Percentiles rank a stretch among this genome's conserved stretches.
Conservation (phyloP, 805 yeast genomes). For the Barnettozyma sp. region DNA sequence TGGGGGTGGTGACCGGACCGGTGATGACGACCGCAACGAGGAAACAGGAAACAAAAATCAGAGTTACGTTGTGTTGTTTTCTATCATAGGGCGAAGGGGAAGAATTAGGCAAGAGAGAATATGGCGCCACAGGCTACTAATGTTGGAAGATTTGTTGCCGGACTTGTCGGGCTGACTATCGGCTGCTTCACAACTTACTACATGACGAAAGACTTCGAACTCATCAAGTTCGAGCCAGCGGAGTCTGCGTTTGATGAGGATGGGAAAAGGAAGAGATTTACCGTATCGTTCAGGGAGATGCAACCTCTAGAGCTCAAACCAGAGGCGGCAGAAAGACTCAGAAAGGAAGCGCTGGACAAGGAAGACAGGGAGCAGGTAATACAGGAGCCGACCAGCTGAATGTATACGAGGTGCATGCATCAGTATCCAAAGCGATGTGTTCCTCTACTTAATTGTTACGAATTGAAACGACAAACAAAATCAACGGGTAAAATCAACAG, state of each 20-base stretch:
- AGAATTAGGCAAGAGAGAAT: too few relatives aligned
- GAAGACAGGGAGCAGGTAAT: conserved; percentile 12
- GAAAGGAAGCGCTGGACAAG: conserved; percentile 1
- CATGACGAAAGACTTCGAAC: conserved; percentile 22
- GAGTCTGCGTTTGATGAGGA: conserved; percentile 32
- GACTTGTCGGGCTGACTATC: conserved; percentile 12
- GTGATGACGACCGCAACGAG: too few relatives aligned
- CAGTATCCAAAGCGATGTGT: neutral
- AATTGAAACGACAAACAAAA: too few relatives aligned
- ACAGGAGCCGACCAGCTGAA: conserved; percentile 16
- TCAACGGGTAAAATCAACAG: too few relatives aligned
- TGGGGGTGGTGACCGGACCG: too few relatives aligned
- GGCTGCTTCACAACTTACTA: conserved; percentile 16
- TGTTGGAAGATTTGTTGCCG: conserved; percentile 15
- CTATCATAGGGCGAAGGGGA: too few relatives aligned
- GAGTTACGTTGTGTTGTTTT: too few relatives aligned
- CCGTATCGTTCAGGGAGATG: conserved; percentile 30
- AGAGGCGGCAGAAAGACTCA: conserved; percentile 19
- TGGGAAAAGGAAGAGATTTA: conserved; percentile 31
- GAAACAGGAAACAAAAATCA: too few relatives aligned
- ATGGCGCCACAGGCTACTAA: conserved; percentile 11
- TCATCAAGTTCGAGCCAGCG: conserved; percentile 36
- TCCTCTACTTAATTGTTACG: too few relatives aligned
- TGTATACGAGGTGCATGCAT: too few relatives aligned
- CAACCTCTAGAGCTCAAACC: conserved; percentile 35